Evolutionary conservation across 2,329 filamentous ascomycete genomes (phyloP), one percentile per base, ranked within the genome.

Genomic region (Basipetospora chlamydospora): DNA sequence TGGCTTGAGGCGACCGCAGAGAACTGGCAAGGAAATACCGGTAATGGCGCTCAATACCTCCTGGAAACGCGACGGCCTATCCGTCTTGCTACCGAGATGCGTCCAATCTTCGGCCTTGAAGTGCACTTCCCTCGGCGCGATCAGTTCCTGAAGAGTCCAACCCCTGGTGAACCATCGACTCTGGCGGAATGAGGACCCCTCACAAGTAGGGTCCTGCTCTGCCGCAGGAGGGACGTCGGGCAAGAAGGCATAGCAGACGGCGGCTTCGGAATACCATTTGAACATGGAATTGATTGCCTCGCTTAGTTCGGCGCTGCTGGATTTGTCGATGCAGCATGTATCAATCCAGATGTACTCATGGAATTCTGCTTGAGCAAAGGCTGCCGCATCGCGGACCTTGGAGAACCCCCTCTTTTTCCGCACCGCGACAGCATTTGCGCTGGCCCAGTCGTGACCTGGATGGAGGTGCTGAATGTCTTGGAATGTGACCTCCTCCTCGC

Each of bases 211-310:
- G 22, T 20, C 11, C 26, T 26, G 28, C 18, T 16, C 18, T 5
- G 28, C n/a, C 9, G 28, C 15, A 10, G 35, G 26, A 20, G 18
- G 29, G n/a, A 51, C 44, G 16, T 52, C 49, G 22, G 18, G 11
- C 3, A 53, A 43, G 12, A 42, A 47, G 21, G 43, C 46, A 29
- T 50, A 52, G 40, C 49, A 51, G 3, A 42, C 35, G 4, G 16
- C 40, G 2, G 50, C 41, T 21, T 45, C 33, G 10, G 38, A 39
- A 34, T 51, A 54, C 47, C 46, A 53, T 10, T 42, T 39, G 40
- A 47, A 51, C 48, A 50, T 50, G 25, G 45, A 50, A 39, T 49
- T 51, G 42, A 51, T 47, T 18, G 48, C 47, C 38, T 51, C 49
- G n/a, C 47, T 44, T n/a, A 51, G 42, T 39, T 52, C 50, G 13